phyloP scores from a whole-genome alignment of 768 basidiomycete species.

The Tylopilus plumbeoviolaceoides region DNA sequence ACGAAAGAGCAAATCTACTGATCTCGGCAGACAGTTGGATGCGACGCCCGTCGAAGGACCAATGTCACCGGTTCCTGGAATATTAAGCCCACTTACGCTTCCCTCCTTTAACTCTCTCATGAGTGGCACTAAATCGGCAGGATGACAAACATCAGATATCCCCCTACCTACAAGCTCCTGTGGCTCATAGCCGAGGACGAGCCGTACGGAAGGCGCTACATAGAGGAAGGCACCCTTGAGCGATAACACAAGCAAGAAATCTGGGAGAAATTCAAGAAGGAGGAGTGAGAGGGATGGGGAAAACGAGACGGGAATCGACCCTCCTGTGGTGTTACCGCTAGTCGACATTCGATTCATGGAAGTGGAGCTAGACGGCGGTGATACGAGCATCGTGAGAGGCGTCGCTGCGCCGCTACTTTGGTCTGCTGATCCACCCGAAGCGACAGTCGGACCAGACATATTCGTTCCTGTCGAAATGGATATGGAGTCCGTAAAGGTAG shows the following conservation, averaged over 20 bases:
- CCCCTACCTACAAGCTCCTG: constrained; percentile 76
- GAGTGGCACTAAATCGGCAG: constrained; percentile 84
- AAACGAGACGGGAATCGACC: constrained; percentile 45
- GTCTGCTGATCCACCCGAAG: constrained; percentile 10
- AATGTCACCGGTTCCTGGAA: constrained; percentile 17
- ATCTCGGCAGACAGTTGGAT: constrained; percentile 36
- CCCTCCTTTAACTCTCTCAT: constrained; percentile 87
- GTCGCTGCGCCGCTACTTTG: constrained; percentile 8
- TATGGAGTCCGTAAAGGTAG: constrained; percentile 45
- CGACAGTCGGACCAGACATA: constrained; percentile 25
- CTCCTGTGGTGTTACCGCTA: constrained; percentile 18
- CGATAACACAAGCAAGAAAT: constrained; percentile 88
- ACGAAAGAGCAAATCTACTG: constrained; percentile 83
- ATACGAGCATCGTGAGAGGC: constrained; percentile 20
- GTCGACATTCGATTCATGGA: constrained; percentile 11
- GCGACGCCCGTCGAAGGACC: constrained; percentile 8
- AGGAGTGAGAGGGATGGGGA: constrained; percentile 34
- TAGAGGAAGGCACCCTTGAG: constrained; percentile 93
- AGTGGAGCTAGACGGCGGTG: constrained; percentile 15
- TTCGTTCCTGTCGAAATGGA: constrained; percentile 41
- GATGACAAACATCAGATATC: constrained; percentile 81
- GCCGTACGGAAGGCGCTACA: constrained; percentile 75
- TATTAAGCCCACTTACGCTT: constrained; percentile 16
- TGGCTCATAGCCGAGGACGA: constrained; percentile 83
- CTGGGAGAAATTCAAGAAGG: constrained; percentile 60